phyloP scores from a whole-genome alignment of 768 basidiomycete genomes.

The Coprinopsis marcescibilis region DNA sequence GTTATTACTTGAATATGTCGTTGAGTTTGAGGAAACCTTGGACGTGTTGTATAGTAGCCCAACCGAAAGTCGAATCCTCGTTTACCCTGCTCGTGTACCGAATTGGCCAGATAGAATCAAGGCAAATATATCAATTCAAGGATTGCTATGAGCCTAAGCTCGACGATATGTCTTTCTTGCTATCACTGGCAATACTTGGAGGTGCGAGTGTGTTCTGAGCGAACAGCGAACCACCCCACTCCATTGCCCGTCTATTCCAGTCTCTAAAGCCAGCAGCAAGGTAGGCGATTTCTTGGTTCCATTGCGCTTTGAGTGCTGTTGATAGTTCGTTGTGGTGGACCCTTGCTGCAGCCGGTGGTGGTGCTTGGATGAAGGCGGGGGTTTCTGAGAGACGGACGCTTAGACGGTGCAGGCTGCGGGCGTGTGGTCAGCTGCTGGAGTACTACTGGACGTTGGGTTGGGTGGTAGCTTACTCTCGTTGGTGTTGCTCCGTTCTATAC shows the following conservation, averaged over 20 bases:
- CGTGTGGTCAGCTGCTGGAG: not conserved
- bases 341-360: slow-evolving; percentile 49
- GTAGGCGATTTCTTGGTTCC: slow-evolving; percentile 53
- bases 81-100: too few species aligned
- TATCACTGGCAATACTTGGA: not conserved
- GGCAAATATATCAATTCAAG: too few species aligned
- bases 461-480: slow-evolving; percentile 40
- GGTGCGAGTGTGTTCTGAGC: not conserved
- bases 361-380: slow-evolving; percentile 40
- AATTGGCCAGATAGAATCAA: too few species aligned
- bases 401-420: slow-evolving; percentile 40
- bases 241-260: slow-evolving; percentile 41
- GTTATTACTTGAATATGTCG: slow-evolving; percentile 1
- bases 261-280: slow-evolving; percentile 37
- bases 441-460: not conserved
- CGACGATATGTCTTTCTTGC: not conserved
- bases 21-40: not conserved
- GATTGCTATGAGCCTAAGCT: not conserved
- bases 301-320: slow-evolving; percentile 44
- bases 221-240: slow-evolving; percentile 41
- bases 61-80: too few species aligned
- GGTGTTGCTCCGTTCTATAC: slow-evolving; percentile 49
- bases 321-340: slow-evolving; percentile 43
- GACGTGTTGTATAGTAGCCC: not conserved
- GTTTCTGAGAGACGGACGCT: slow-evolving; percentile 47